Evolutionary conservation across 73 alveolate species (phyloP).

Genomic region (Stentor coeruleus): DNA sequence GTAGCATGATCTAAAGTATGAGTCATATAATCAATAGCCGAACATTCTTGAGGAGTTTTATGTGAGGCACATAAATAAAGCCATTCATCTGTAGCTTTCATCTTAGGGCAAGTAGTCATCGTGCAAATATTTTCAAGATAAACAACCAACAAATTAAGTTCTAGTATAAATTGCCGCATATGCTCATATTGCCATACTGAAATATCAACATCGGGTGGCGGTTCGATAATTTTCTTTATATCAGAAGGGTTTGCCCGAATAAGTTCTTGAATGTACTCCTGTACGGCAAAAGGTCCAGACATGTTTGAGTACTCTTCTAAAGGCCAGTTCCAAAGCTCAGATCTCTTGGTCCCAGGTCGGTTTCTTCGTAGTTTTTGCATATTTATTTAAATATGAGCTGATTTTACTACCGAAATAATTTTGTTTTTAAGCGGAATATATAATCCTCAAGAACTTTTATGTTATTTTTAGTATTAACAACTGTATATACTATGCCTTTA

Average conservation of each 20-base stretch:
- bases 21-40: constrained; percentile 98
- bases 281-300: constrained; percentile 96
- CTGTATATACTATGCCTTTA: too few species aligned
- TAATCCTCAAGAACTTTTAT: too few species aligned
- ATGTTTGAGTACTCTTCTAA: constrained; percentile 90
- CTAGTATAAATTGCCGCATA: constrained; percentile 90
- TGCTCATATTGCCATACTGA: constrained; percentile 98
- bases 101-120: constrained; percentile 89
- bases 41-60: constrained; percentile 93
- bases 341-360: constrained; percentile 94
- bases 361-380: constrained; percentile 73
- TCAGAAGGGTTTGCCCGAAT: constrained; percentile 88
- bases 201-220: constrained; percentile 94
- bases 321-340: constrained; percentile 96
- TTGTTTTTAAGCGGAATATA: too few species aligned
- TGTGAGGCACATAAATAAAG: constrained; percentile 96
- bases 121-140: constrained; percentile 94
- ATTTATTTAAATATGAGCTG: too few species aligned
- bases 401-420: too few species aligned
- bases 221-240: constrained; percentile 86
- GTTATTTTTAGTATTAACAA: too few species aligned
- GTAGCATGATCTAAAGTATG: constrained; percentile 94
- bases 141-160: constrained; percentile 88
- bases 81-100: constrained; percentile 99
- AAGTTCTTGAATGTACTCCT: constrained; percentile 94